Conservation (phyloP, 139 green algal species). For the Closterium sp. region DNA sequence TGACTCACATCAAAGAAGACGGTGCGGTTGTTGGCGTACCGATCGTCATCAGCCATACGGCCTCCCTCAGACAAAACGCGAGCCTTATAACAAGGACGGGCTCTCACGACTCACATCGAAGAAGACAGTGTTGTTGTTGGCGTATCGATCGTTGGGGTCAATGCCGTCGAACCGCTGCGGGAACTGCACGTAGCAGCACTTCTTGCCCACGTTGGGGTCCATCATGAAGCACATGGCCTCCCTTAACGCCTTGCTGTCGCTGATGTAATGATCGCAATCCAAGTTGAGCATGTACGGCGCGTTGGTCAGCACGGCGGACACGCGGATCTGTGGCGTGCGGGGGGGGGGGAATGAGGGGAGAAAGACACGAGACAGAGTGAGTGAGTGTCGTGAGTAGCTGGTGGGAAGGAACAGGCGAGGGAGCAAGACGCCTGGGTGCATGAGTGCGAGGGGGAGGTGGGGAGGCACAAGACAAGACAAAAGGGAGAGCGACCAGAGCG, state of each 20-base stretch:
- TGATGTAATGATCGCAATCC: slow-evolving; percentile 52
- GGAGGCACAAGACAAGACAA: not conserved
- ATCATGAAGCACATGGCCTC: slow-evolving; percentile 55
- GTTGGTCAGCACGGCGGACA: slow-evolving; percentile 35
- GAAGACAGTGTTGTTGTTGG: slow-evolving; percentile 53
- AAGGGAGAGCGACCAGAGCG: not conserved
- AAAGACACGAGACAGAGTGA: no score
- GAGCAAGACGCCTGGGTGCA: no score
- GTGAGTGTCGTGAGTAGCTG: no score
- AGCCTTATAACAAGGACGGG: no score
- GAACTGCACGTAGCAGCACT: slow-evolving; percentile 52
- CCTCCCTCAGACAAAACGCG: no score
- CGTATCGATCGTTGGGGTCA: slow-evolving; percentile 39
- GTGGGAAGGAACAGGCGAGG: no score
- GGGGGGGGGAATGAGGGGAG: no score
- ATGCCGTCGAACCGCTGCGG: slow-evolving; percentile 53
- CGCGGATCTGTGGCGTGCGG: slow-evolving; percentile 9
- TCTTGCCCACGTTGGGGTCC: slow-evolving; percentile 41
- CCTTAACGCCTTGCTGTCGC: slow-evolving; percentile 44
- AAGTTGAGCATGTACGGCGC: slow-evolving; percentile 44
- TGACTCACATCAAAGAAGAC: slow-evolving; percentile 49
- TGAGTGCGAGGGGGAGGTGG: not conserved
- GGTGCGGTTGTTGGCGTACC: slow-evolving; percentile 49
- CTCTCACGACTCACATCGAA: slow-evolving; percentile 38
- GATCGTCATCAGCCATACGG: no score